Percentiles rank a stretch among this genome's conserved stretches.
These are phyloP conservation scores for Coemansia sp. DNA, from an alignment of 192 early-diverging fungal genomes.

Conservation along the genomic window DNA sequence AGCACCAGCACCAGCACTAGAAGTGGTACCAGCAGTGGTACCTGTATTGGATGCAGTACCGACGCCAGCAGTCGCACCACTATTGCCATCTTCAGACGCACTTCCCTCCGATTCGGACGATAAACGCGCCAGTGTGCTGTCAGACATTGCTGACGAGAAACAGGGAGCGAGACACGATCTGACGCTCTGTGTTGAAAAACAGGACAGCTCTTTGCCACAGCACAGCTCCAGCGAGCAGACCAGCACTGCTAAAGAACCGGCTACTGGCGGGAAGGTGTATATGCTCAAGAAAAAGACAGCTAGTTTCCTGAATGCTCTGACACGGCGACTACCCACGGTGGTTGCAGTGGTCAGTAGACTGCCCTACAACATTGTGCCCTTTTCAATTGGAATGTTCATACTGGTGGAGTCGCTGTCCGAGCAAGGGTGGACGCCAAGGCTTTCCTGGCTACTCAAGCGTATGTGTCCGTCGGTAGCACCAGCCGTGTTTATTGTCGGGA, in stretches of 20 bases:
- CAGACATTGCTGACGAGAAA: not conserved
- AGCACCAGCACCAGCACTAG: not conserved
- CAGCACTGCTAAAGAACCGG: not conserved
- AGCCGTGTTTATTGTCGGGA: slow-evolving; percentile 63
- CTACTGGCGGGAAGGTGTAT: not conserved
- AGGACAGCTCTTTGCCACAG: not conserved
- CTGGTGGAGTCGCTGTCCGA: slow-evolving; percentile 71
- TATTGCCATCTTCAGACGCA: not conserved
- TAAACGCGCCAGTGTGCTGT: not conserved
- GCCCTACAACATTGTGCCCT: slow-evolving; percentile 77
- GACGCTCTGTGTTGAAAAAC: not conserved
- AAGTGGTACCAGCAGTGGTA: not conserved
- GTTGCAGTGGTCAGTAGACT: slow-evolving; percentile 58
- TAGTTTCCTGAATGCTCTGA: not conserved
- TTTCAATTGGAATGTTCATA: slow-evolving; percentile 86
- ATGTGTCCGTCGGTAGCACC: slow-evolving; percentile 58
- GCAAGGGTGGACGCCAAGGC: slow-evolving; percentile 68
- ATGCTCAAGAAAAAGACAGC: not conserved
- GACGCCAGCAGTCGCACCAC: not conserved
- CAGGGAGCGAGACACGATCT: not conserved
- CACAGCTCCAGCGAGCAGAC: not conserved
- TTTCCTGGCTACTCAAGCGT: slow-evolving; percentile 60
- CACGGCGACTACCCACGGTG: slow-evolving; percentile 56
- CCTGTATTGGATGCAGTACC: not conserved
- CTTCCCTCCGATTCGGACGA: not conserved